These are phyloP conservation scores for Pythium vanterpoolii DNA, from an alignment of 352 stramenopile species.

Conservation along the genomic window DNA sequence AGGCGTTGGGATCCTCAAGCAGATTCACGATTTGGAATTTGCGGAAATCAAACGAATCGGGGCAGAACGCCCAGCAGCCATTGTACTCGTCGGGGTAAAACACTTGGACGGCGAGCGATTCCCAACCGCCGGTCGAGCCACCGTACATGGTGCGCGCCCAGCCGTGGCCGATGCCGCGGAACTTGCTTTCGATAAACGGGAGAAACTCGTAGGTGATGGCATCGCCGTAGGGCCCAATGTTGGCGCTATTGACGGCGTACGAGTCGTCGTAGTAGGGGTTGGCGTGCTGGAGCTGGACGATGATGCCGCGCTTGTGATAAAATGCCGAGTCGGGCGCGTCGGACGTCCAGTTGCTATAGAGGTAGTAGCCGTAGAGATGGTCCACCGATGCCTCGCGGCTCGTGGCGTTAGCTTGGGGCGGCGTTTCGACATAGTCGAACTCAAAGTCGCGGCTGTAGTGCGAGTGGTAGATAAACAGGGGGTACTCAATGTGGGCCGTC, in stretches of 20 bases:
- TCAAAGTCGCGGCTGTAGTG: slow-evolving; percentile 69
- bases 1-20: slow-evolving; percentile 58
- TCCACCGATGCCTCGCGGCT: too few species aligned
- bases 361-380: slow-evolving; percentile 59
- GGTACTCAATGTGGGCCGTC: slow-evolving; percentile 57
- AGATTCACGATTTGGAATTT: slow-evolving; percentile 74
- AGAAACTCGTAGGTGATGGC: slow-evolving; percentile 77
- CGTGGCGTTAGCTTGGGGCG: slow-evolving; percentile 20
- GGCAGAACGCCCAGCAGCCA: slow-evolving; percentile 79
- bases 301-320: slow-evolving; percentile 60
- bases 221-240: slow-evolving; percentile 70
- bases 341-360: slow-evolving; percentile 76
- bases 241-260: slow-evolving; percentile 74
- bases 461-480: slow-evolving; percentile 73
- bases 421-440: slow-evolving; percentile 39
- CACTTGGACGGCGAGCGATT: slow-evolving; percentile 69
- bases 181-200: slow-evolving; percentile 55
- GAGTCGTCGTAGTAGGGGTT: slow-evolving; percentile 83
- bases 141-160: slow-evolving; percentile 76
- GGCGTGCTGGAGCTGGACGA: slow-evolving; percentile 73
- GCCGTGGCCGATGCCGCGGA: slow-evolving; percentile 57
- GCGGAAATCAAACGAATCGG: slow-evolving; percentile 71
- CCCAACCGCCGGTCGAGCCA: slow-evolving; percentile 69
- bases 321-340: slow-evolving; percentile 42
- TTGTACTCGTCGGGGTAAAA: slow-evolving; percentile 81